Evolutionary conservation across 1,284 basidiomycete species (phyloP).

Genomic region (Wolfiporia cocos): DNA sequence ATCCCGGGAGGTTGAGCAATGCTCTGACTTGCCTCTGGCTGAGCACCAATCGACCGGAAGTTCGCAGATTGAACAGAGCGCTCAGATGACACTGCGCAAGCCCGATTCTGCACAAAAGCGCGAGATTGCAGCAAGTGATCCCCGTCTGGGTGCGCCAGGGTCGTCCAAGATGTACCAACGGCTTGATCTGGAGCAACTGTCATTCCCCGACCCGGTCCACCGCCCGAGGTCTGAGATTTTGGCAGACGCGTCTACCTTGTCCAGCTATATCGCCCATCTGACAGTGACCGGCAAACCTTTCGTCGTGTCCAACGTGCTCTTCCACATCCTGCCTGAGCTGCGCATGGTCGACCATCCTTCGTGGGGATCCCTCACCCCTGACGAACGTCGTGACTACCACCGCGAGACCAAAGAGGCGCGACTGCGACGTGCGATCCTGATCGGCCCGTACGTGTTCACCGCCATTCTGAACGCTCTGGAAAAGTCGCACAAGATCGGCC

Average conservation of each 20-base stretch:
- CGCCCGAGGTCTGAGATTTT: slow-evolving; percentile 7
- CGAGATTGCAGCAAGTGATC: neutral
- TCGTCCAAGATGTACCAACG: slow-evolving; percentile 3
- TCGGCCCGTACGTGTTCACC: slow-evolving; percentile 57
- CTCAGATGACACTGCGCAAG: too few species aligned
- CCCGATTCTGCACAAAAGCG: neutral
- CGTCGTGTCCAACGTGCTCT: slow-evolving; percentile 38
- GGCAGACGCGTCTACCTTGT: slow-evolving; percentile 38
- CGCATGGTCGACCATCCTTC: slow-evolving; percentile 32
- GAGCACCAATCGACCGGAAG: too few species aligned
- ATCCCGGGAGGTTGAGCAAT: too few species aligned
- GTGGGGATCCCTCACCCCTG: slow-evolving; percentile 20
- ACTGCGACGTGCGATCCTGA: slow-evolving; percentile 36
- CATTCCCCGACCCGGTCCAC: slow-evolving; percentile 12
- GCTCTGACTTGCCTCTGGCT: too few species aligned
- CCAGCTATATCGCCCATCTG: slow-evolving; percentile 47
- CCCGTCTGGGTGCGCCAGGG: neutral
- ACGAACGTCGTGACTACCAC: slow-evolving; percentile 17
- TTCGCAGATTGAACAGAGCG: neutral
- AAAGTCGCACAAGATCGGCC: slow-evolving; percentile 47
- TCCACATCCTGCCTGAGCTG: slow-evolving; percentile 51
- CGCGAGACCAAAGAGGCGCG: slow-evolving; percentile 23
- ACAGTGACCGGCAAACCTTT: slow-evolving; percentile 42
- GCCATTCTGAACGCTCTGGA: slow-evolving; percentile 52
- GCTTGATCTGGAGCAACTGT: slow-evolving; percentile 9